phyloP scores from a whole-genome alignment of 306 rosid species.

The Acacia acuminata region DNA sequence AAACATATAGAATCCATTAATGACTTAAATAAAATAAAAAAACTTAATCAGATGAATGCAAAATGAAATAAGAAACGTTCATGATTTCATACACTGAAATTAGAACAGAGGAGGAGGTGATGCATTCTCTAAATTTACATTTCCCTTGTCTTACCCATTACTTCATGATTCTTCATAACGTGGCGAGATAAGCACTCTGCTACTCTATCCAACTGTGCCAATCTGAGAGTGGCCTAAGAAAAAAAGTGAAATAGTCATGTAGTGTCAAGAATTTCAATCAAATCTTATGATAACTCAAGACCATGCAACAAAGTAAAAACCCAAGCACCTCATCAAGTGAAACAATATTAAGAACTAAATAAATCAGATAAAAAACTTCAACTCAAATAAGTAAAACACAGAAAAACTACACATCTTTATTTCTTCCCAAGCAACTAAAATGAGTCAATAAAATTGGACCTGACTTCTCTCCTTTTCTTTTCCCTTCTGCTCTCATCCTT shows the following conservation, averaged over 20 bases:
- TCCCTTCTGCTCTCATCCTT: no score
- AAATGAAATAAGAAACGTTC: conserved; percentile 24
- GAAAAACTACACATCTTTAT: not conserved
- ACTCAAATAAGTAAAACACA: not conserved
- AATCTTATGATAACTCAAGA: not conserved
- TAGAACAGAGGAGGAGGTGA: conserved; percentile 16
- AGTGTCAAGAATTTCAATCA: conserved; percentile 1
- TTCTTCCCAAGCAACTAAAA: no score
- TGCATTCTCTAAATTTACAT: conserved; percentile 27
- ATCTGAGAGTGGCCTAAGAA: conserved; percentile 82
- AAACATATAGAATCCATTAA: conserved; percentile 24
- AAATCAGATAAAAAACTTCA: not conserved
- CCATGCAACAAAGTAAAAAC: conserved; percentile 27
- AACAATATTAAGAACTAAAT: conserved; percentile 19
- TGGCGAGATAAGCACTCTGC: conserved; percentile 84
- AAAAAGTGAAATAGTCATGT: conserved; percentile 14
- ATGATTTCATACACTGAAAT: conserved; percentile 17
- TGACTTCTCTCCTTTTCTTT: no score
- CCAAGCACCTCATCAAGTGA: conserved; percentile 31
- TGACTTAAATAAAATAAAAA: not conserved
- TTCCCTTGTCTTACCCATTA: conserved; percentile 82
- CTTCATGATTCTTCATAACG: conserved; percentile 98
- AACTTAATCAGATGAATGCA: conserved; percentile 24
- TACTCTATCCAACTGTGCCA: conserved; percentile 89
- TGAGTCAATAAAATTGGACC: no score